phyloP scores from a whole-genome alignment of 192 early-diverging fungal species.

The Kickxella alabastrina region DNA sequence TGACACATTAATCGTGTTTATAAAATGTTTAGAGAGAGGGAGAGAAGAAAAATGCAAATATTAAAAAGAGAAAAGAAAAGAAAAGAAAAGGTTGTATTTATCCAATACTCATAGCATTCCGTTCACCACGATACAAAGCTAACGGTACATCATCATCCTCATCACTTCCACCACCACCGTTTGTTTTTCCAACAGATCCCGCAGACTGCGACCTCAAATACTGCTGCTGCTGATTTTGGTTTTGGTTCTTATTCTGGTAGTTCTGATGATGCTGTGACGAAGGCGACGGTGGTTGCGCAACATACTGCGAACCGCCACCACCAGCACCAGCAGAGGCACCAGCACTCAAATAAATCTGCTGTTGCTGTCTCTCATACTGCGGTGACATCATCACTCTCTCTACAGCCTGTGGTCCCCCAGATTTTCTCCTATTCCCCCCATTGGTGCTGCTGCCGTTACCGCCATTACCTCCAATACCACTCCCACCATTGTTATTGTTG shows the following conservation, averaged over 20 bases:
- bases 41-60: background rate
- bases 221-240: constrained; percentile 7
- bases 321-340: constrained; percentile 1
- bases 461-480: background rate
- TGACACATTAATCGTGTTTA: no score
- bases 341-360: constrained; percentile 46
- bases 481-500: constrained; percentile 3
- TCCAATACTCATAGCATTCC: constrained; percentile 45
- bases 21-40: no score
- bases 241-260: constrained; percentile 1
- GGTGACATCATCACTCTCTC: constrained; percentile 46
- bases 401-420: no score
- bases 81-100: no score
- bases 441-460: constrained; percentile 5
- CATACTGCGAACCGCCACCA: constrained; percentile 1
- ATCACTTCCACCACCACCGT: constrained; percentile 50
- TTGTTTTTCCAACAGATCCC: background rate
- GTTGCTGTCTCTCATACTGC: constrained; percentile 53
- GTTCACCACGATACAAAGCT: constrained; percentile 55
- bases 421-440: no score
- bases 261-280: constrained; percentile 3
- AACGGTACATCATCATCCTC: constrained; percentile 64
- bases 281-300: constrained; percentile 5
- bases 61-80: constrained; percentile 6
- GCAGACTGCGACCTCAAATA: background rate